Conservation (phyloP, 495 filamentous ascomycete genomes). For the Daldinia concentrica region DNA sequence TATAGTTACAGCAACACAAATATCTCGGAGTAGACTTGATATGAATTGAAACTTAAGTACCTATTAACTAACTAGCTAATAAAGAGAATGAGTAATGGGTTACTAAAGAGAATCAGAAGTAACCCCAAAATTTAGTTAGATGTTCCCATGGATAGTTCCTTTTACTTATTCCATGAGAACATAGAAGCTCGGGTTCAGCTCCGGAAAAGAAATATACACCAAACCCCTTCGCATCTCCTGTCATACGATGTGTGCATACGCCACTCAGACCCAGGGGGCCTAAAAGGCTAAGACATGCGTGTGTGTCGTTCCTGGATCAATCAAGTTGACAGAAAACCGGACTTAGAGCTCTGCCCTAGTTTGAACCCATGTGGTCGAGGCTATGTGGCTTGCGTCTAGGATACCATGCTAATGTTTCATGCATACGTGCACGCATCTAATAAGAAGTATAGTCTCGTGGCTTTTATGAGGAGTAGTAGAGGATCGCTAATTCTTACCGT, state of each 20-base stretch:
- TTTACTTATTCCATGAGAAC: neutral
- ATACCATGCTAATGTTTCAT: neutral
- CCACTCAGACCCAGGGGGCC: conserved; percentile 14
- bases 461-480: too few species aligned
- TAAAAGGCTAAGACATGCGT: conserved; percentile 18
- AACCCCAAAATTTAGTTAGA: too few species aligned
- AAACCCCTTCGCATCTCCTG: neutral
- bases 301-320: conserved; percentile 2
- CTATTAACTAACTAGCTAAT: too few species aligned
- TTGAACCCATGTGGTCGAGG: conserved; percentile 13
- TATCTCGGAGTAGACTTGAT: too few species aligned
- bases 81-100: too few species aligned
- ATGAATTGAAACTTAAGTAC: too few species aligned
- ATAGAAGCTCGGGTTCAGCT: neutral
- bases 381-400: conserved; percentile 16
- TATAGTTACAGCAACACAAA: too few species aligned
- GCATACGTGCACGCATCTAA: neutral
- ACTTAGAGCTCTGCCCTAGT: neutral
- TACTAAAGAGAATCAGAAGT: too few species aligned
- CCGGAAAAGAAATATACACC: neutral
- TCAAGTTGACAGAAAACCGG: neutral
- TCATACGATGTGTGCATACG: conserved; percentile 22
- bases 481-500: too few species aligned
- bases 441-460: neutral
- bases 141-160: too few species aligned